Base-by-base conservation (phyloP, 129 eudicot genomes). In the Flaveria brownii region DNA sequence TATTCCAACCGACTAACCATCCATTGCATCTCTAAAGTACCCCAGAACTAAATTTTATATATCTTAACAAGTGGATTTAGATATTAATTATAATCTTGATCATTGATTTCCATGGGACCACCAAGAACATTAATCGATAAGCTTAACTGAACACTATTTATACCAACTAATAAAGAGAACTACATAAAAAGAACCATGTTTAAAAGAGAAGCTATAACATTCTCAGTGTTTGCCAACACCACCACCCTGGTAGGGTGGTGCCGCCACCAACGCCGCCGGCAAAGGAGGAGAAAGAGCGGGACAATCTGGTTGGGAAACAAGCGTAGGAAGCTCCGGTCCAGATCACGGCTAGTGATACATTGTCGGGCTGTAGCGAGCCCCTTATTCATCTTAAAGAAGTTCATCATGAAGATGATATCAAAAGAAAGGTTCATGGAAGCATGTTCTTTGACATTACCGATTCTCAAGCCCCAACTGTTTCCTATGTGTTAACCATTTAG, bases 391-490 rank as follows among this genome's bases (percentile, higher is more conserved):
- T 55, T 92, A 78, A 85, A 86, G 82, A 92, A 83, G 82, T 72
- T 89, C 26, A 74, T 87, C 12, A 65, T 76, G 80, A 72, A 81
- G 66, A 82, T 91, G 86, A 82, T 79, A 11, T 59, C 87, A 0
- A 84, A 87, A 80, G 87, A 84, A 30, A 49, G 68, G 74, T 70
- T 84, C 73, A 74, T 87, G 42, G 86, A 92, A 75, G 92, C 88
- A 36, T 89, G 73, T 82, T 85, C 83, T 22, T 66, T 82, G 51
- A 68, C 94, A n/a, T 78, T 89, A 57, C 84, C 92, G 0, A 78
- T 92, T 46, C 84, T 92, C 51, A 88, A 91, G 28, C 96, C 97
- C 41, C 96, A 85, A 18, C 12, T 86, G 10, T 92, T 92, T 78
- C 97, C 97, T 49, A 73, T 92, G 49, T 87, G 92, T 74, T 92